Evolutionary conservation across 331 rosid genomes (phyloP), one percentile per base, ranked within the genome.

Genomic region (Phaseolus coccineus): DNA sequence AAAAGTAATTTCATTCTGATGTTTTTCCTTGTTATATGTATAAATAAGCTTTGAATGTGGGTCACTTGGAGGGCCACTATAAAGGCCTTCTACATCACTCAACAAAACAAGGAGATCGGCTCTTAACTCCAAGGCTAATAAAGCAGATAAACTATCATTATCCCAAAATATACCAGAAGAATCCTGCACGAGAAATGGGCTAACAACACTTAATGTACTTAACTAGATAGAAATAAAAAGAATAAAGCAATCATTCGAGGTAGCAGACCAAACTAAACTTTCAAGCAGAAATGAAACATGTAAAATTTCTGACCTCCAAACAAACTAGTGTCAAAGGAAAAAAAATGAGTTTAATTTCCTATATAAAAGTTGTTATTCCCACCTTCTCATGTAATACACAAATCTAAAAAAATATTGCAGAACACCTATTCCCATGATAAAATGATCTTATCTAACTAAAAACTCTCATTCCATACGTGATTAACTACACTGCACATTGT

Each of bases 121-220:
- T 82, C 91, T 93, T 67, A 96, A 82, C 87, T 96, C 99, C 90
- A 96, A 86, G 82, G 98, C 97, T 87, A 96, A 84, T 44, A 96
- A 87, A 80, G 99, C 99, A 24, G 99, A 90, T 86, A 96, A 91
- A 90, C 99, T 96, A 85, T 96, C 99, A 80, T 95, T 95, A 78
- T 95, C 99, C 99, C 99, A 95, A 89, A 95, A 95, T 84, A 95
- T 95, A 75, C 99, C 99, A 85, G 97, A 96, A 69, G 98, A 90
- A 80, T 96, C 99, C 98, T 95, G 96, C 80, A 85, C 30, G 75
- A 33, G 15, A 72, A 64, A 72, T 37, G 19, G 27, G 37, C 22
- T 30, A 68, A 75, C 44, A 30, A 42, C 63, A 55, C 62, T 51
- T 52, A 8, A 52, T 6, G 51, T 57, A 40, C 31, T 22, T 33